Conservation (phyloP, 441 rosid genomes). For the Adansonia rubrostipa region DNA sequence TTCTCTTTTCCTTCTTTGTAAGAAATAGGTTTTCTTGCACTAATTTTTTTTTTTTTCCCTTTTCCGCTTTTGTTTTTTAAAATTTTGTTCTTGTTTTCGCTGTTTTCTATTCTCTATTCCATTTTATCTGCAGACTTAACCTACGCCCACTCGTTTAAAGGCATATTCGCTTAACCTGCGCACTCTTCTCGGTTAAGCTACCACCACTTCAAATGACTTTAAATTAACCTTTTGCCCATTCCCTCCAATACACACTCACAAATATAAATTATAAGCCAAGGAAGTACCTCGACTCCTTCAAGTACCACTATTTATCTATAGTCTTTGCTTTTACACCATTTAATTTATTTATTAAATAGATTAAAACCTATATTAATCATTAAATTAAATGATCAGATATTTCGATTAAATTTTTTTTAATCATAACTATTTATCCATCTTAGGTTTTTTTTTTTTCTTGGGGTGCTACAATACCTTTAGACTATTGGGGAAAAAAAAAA, state of each 20-base stretch:
- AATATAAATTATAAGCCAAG: not conserved
- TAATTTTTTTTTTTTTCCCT: not conserved
- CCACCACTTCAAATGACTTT: constrained; percentile 43
- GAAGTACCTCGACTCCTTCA: not conserved
- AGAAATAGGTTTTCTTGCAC: not conserved
- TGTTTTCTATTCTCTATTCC: constrained; percentile 13
- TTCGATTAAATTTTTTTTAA: not conserved
- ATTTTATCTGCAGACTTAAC: constrained; percentile 44
- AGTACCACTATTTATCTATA: not conserved
- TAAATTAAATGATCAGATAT: no score
- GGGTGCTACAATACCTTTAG: no score
- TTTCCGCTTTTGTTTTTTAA: not conserved
- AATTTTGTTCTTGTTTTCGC: constrained; percentile 7
- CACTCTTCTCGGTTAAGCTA: constrained; percentile 69
- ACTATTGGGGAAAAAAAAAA: no score
- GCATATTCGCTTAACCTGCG: constrained; percentile 74
- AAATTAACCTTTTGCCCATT: constrained; percentile 58
- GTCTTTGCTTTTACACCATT: not conserved
- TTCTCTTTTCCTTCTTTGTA: not conserved
- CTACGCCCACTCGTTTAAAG: constrained; percentile 48
- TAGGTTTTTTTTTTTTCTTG: no score
- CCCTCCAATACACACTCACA: constrained; percentile 46
- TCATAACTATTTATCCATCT: not conserved
- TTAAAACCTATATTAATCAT: no score
- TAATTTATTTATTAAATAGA: no score